Percentiles rank a stretch among this genome's conserved stretches.
These are phyloP conservation scores for Oryza glumipatula DNA, from an alignment of 176 grass and related monocot species.

Conservation along the genomic window DNA sequence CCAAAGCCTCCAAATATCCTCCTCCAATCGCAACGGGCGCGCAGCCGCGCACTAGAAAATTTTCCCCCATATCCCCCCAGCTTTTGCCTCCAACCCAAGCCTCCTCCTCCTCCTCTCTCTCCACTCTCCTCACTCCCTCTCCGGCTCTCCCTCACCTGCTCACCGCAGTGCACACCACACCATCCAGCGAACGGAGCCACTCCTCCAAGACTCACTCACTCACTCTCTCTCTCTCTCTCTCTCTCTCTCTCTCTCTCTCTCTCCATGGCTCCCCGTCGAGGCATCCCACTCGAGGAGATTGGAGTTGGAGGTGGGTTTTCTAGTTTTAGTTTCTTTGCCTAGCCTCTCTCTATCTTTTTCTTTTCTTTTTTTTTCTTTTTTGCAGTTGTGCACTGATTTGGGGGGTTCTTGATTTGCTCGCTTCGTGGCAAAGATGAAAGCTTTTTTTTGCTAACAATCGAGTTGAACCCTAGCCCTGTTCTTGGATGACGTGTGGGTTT, in stretches of 20 bases:
- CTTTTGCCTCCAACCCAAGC: too few species aligned
- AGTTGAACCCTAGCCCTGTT: conserved; percentile 12
- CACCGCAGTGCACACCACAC: too few species aligned
- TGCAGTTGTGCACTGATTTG: conserved; percentile 4
- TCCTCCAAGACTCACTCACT: too few species aligned
- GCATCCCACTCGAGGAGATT: neutral
- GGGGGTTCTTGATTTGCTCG: conserved; percentile 38
- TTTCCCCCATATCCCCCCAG: neutral
- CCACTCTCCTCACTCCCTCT: too few species aligned
- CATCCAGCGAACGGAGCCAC: too few species aligned
- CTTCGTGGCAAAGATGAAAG: neutral
- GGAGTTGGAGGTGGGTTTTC: neutral
- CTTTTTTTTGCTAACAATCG: conserved; percentile 10
- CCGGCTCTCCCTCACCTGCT: too few species aligned
- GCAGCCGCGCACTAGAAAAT: neutral
- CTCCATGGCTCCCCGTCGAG: neutral
- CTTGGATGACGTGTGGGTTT: neutral
- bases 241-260: too few species aligned
- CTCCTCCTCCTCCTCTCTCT: too few species aligned
- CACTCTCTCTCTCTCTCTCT: too few species aligned
- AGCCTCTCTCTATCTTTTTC: neutral
- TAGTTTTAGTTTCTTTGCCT: neutral
- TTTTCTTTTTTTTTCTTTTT: neutral
- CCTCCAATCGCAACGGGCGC: neutral
- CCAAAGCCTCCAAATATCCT: neutral